Percentiles rank a stretch among this genome's conserved stretches.
phyloP scores from a whole-genome alignment of 768 basidiomycete species.

The Dendrothele bispora region DNA sequence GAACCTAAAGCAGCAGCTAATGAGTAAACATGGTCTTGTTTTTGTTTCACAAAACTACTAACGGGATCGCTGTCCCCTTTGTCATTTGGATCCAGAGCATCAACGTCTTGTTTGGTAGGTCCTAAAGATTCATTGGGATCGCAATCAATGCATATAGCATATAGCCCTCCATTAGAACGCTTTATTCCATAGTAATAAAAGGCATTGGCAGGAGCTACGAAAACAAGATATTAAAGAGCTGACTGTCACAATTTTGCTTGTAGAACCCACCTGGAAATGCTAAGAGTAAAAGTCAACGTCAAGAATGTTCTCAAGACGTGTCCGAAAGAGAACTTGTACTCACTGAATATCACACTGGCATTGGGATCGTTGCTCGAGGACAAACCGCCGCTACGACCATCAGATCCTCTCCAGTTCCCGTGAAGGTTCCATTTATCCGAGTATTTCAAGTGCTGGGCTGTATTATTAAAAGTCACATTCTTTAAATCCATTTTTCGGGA shows the following conservation, averaged over 20 bases:
- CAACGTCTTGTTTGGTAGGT: slow-evolving; percentile 21
- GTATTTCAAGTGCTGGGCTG: too few species aligned
- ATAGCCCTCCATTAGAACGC: slow-evolving; percentile 25
- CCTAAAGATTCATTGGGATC: slow-evolving; percentile 27
- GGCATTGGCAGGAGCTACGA: slow-evolving; percentile 19
- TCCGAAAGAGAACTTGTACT: slow-evolving; percentile 5
- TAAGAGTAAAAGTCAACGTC: neutral
- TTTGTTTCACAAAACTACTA: neutral
- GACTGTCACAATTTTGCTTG: too few species aligned
- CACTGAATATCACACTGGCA: slow-evolving; percentile 30
- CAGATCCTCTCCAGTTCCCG: too few species aligned
- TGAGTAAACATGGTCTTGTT: too few species aligned
- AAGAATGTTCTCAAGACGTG: neutral
- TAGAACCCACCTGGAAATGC: slow-evolving; percentile 10
- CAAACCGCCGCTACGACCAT: slow-evolving; percentile 27
- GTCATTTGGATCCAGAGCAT: slow-evolving; percentile 27
- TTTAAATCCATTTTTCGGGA: too few species aligned
- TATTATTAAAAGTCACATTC: too few species aligned
- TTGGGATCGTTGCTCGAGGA: slow-evolving; percentile 20
- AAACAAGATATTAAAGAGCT: too few species aligned
- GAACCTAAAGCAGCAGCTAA: slow-evolving; percentile 15
- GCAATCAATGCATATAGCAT: slow-evolving; percentile 33
- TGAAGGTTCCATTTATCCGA: too few species aligned
- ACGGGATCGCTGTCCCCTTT: slow-evolving; percentile 31
- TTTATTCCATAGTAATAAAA: slow-evolving; percentile 30